These are phyloP conservation scores for Cyberlindnera euphorbiiphila DNA, from an alignment of 805 yeast species.

Conservation along the genomic window DNA sequence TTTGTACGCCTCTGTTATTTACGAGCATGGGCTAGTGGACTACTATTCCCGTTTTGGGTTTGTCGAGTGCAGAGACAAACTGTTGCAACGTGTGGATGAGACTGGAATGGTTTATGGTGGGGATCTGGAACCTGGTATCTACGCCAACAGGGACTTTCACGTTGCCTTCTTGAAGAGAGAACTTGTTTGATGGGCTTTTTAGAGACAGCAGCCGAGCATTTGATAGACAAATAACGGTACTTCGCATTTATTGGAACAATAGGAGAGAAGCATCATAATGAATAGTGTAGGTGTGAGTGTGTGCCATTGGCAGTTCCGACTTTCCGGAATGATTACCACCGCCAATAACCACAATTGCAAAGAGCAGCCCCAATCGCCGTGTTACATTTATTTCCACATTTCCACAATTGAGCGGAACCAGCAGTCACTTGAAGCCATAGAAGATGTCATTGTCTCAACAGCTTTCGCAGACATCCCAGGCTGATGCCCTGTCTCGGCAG, in stretches of 20 bases:
- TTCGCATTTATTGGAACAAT: no score
- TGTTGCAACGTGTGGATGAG: conserved; percentile 14
- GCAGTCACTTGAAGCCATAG: no score
- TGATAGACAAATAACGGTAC: not conserved
- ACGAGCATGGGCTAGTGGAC: conserved; percentile 18
- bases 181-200: no score
- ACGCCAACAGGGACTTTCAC: conserved; percentile 22
- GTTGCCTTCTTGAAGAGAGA: conserved; percentile 18
- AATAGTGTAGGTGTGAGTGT: no score
- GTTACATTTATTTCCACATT: no score
- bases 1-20: conserved; percentile 18
- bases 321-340: no score
- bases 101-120: conserved; percentile 20
- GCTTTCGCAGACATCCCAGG: conserved; percentile 4
- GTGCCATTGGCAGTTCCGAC: no score
- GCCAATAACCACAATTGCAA: no score
- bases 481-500: conserved; percentile 15
- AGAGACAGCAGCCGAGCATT: no score
- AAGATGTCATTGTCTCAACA: conserved; percentile 5
- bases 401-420: no score
- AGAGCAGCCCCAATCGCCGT: no score
- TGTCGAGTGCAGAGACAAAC: conserved; percentile 12
- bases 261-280: no score
- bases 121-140: conserved; percentile 19
- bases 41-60: conserved; percentile 22